Evolutionary conservation across 495 filamentous ascomycete species (phyloP).

Genomic region (Chaetomidium leptoderma): DNA sequence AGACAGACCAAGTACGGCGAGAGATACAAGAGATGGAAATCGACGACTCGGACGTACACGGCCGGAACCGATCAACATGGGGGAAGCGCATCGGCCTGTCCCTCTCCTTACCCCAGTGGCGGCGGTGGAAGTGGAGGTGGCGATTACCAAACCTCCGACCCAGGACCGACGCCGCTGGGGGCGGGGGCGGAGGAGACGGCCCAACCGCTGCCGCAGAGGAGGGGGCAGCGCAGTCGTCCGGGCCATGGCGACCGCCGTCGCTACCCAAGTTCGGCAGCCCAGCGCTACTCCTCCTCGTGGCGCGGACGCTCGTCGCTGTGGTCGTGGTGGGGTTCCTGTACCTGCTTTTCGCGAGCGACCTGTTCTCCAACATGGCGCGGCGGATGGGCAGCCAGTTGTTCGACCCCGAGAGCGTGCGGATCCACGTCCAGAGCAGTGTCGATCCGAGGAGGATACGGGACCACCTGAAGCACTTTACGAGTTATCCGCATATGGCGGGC

Average conservation of each 20-base stretch:
- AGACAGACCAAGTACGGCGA: conserved; percentile 59
- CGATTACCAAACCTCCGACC: conserved; percentile 42
- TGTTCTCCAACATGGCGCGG: conserved; percentile 61
- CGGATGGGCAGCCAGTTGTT: conserved; percentile 50
- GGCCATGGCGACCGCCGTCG: conserved; percentile 8
- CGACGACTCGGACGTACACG: conserved; percentile 59
- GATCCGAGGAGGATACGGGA: conserved; percentile 63
- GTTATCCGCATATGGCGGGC: conserved; percentile 82
- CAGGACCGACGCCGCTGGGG: conserved; percentile 5
- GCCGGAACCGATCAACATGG: conserved; percentile 38
- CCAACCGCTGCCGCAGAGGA: neutral
- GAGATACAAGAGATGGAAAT: conserved; percentile 91
- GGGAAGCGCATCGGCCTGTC: conserved; percentile 46
- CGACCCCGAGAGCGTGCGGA: conserved; percentile 63
- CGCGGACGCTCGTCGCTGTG: conserved; percentile 67
- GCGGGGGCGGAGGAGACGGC: neutral
- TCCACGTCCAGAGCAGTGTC: conserved; percentile 64
- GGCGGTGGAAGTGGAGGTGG: conserved; percentile 46
- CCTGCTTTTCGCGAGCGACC: conserved; percentile 73
- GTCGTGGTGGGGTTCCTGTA: conserved; percentile 74
- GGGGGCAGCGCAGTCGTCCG: neutral
- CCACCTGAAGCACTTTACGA: conserved; percentile 66
- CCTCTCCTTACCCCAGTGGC: conserved; percentile 45
- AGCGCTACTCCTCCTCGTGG: conserved; percentile 46
- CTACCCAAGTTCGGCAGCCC: conserved; percentile 30